Evolutionary conservation across 768 basidiomycete species (phyloP).

Genomic region (Sporobolomyces phaffii): DNA sequence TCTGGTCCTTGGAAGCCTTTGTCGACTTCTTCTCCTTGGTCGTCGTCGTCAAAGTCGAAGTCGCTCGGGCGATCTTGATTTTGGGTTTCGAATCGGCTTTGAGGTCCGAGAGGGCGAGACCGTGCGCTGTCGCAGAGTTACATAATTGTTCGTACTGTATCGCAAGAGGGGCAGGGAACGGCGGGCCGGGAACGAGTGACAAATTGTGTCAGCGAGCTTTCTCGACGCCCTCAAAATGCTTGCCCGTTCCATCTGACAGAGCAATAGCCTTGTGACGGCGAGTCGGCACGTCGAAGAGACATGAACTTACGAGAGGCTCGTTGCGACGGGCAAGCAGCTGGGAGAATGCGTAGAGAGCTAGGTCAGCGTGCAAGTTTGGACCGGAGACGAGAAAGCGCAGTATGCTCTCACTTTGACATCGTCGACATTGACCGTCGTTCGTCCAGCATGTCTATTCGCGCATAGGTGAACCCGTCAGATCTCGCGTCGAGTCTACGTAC

Average conservation of each 20-base stretch:
- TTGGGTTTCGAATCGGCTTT: slow-evolving; percentile 22
- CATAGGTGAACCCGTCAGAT: too few species aligned
- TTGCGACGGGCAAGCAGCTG: slow-evolving; percentile 29
- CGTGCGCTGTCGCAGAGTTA: slow-evolving; percentile 18
- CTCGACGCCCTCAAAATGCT: too few species aligned
- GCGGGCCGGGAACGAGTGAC: too few species aligned
- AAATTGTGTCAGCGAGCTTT: not conserved
- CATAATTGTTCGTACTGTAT: slow-evolving; percentile 30
- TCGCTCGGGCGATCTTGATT: not conserved
- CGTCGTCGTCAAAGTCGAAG: not conserved
- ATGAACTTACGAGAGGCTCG: slow-evolving; percentile 20
- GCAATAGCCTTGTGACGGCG: not conserved
- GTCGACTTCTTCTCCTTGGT: not conserved
- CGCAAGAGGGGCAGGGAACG: not conserved
- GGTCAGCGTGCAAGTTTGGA: not conserved
- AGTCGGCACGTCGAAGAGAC: not conserved
- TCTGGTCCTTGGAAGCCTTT: not conserved
- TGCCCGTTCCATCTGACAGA: not conserved
- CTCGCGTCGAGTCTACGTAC: not conserved
- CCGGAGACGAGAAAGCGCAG: not conserved
- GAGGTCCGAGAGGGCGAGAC: slow-evolving; percentile 29
- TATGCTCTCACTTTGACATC: slow-evolving; percentile 38
- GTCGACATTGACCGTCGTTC: slow-evolving; percentile 29
- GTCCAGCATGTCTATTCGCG: slow-evolving; percentile 26
- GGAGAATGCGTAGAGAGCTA: not conserved